Conservation (phyloP, 2,329 filamentous ascomycete species). For the Sporothrix brasiliensis region DNA sequence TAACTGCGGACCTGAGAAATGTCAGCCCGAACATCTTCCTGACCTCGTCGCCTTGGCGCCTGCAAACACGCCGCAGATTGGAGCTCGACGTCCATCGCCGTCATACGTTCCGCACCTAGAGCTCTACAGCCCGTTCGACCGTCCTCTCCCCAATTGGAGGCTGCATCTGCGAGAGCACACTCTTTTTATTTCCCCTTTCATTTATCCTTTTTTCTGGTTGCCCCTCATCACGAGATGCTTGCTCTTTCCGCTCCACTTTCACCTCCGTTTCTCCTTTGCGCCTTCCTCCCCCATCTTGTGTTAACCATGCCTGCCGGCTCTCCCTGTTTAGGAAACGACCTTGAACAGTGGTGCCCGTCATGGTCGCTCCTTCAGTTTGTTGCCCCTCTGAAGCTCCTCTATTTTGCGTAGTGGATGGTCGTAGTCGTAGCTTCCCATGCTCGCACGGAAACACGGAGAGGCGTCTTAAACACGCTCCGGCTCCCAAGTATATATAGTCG, state of each 20-base stretch:
- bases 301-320: not conserved
- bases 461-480: not conserved
- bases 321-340: conserved; percentile 14
- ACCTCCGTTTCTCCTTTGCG: conserved; percentile 29
- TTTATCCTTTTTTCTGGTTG: not conserved
- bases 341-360: conserved; percentile 2
- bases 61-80: not conserved
- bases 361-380: not conserved
- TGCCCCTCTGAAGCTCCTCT: not conserved
- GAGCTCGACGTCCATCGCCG: conserved; percentile 9
- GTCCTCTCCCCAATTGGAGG: conserved; percentile 10
- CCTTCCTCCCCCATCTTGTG: conserved; percentile 24
- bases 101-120: conserved; percentile 21
- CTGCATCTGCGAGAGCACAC: not conserved
- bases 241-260: not conserved
- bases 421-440: conserved; percentile 7
- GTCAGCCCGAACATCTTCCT: conserved; percentile 16
- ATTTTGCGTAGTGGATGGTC: not conserved
- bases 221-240: conserved; percentile 4
- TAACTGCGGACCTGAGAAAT: not conserved
- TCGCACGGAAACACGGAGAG: conserved; percentile 27
- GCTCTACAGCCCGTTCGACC: conserved; percentile 28
- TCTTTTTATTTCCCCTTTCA: not conserved
- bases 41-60: conserved; percentile 19
- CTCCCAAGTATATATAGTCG: conserved; percentile 31